phyloP scores from a whole-genome alignment of 164 flowering plant species.

The Stephania yunnanensis region DNA sequence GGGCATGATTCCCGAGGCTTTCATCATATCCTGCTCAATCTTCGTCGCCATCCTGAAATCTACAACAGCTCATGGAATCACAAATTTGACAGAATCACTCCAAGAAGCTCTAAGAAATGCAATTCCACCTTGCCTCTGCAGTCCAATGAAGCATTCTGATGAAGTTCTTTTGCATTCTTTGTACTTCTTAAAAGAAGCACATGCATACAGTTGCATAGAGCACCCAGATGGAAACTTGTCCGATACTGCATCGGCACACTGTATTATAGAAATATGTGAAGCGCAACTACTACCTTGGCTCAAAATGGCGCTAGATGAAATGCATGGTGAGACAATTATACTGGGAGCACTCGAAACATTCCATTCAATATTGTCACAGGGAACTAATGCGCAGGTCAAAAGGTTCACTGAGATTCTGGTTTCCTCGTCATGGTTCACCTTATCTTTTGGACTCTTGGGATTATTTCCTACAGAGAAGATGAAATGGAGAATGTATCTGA shows the following conservation, averaged over 20 bases:
- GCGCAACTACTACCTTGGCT: conserved; percentile 68
- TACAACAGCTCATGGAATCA: conserved; percentile 44
- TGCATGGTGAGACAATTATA: conserved; percentile 57
- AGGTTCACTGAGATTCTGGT: conserved; percentile 45
- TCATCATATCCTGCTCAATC: conserved; percentile 52
- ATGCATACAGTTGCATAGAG: conserved; percentile 35
- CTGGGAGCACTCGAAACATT: conserved; percentile 71
- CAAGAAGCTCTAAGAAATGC: conserved; percentile 53
- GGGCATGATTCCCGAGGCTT: conserved; percentile 68
- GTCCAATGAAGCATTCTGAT: conserved; percentile 24
- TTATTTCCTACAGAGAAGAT: conserved; percentile 66
- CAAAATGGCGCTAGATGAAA: conserved; percentile 31
- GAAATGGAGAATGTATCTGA: conserved; percentile 59
- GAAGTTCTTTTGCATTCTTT: conserved; percentile 55
- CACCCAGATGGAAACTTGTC: conserved; percentile 16
- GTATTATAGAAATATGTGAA: conserved; percentile 48
- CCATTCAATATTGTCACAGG: conserved; percentile 52
- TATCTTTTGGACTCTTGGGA: conserved; percentile 75
- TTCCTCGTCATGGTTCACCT: conserved; percentile 70
- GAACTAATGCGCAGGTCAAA: conserved; percentile 32
- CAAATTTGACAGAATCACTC: conserved; percentile 31
- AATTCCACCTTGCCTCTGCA: conserved; percentile 40
- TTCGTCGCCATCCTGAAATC: conserved; percentile 51
- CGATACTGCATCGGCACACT: conserved; percentile 22
- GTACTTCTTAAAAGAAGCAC: conserved; percentile 71